Evolutionary conservation across 1,284 basidiomycete genomes (phyloP).

Genomic region (Ceratobasidium sp.): DNA sequence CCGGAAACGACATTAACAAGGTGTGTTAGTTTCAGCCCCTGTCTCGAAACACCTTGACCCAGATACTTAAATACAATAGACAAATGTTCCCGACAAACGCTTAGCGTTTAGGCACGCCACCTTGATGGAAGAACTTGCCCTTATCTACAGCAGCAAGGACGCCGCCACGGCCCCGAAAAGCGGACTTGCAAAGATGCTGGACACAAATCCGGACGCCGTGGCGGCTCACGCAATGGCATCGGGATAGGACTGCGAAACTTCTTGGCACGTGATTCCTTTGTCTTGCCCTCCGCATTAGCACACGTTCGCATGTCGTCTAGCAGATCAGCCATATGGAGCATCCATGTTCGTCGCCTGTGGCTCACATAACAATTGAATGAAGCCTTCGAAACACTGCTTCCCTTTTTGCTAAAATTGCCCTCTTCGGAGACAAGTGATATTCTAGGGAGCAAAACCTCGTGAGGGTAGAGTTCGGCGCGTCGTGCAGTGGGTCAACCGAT

Average conservation of each 20-base stretch:
- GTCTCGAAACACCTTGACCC: slow-evolving; percentile 42
- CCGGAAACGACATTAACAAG: slow-evolving; percentile 94
- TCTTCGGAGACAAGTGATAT: slow-evolving; percentile 2
- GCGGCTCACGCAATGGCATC: slow-evolving; percentile 44
- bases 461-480: not conserved
- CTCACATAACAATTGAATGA: slow-evolving; percentile 1
- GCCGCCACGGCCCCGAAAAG: slow-evolving; percentile 25
- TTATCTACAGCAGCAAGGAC: slow-evolving; percentile 61
- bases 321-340: not conserved
- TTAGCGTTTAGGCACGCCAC: slow-evolving; percentile 92
- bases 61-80: slow-evolving; percentile 64
- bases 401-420: not conserved
- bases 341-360: not conserved
- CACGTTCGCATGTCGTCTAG: slow-evolving; percentile 14
- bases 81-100: slow-evolving; percentile 94
- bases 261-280: slow-evolving; percentile 38
- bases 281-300: not conserved
- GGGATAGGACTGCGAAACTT: slow-evolving; percentile 20
- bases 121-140: slow-evolving; percentile 85
- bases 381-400: not conserved
- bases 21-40: slow-evolving; percentile 58
- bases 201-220: slow-evolving; percentile 37
- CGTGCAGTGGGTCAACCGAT: not conserved
- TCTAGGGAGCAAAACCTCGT: not conserved
- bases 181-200: slow-evolving; percentile 24